phyloP scores from a whole-genome alignment of 2,329 filamentous ascomycete species.

The Fusarium falciforme region DNA sequence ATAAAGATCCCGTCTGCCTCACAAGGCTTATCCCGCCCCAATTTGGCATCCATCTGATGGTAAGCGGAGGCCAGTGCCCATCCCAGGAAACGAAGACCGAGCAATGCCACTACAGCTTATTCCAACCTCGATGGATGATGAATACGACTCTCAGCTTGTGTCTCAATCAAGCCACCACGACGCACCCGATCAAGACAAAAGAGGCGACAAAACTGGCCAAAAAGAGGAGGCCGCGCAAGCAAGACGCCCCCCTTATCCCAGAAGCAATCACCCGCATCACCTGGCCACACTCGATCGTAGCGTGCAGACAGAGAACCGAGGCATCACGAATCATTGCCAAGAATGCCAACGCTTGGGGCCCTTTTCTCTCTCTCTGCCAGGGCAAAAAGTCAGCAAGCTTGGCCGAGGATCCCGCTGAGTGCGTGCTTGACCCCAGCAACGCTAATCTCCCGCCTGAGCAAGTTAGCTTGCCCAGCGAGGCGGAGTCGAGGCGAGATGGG shows the following conservation, averaged over 20 bases:
- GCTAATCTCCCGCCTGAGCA: slow-evolving; percentile 21
- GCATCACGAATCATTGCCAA: slow-evolving; percentile 4
- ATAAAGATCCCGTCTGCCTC: not conserved
- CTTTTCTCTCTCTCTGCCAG: not conserved
- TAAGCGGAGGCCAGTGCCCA: not conserved
- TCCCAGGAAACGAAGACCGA: not conserved
- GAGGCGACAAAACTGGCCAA: not conserved
- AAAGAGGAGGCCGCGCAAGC: slow-evolving; percentile 1
- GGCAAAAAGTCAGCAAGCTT: not conserved
- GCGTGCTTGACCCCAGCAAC: not conserved
- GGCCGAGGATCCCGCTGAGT: not conserved
- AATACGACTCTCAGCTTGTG: not conserved
- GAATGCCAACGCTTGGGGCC: not conserved
- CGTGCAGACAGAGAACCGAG: not conserved
- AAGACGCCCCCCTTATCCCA: not conserved
- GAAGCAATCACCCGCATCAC: not conserved
- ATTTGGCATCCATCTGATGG: not conserved
- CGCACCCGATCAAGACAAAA: not conserved
- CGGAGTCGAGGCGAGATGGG: slow-evolving; percentile 10
- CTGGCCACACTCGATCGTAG: not conserved
- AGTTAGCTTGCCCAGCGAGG: slow-evolving; percentile 26
- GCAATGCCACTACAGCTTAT: not conserved
- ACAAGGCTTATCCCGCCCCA: not conserved
- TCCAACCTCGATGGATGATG: not conserved
- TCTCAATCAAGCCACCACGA: not conserved